A percentile compares a stretch with the other conserved stretches of the same genome.
Evolutionary conservation across 2,329 filamentous ascomycete species (phyloP).

Genomic region (Aspergillus candidus): DNA sequence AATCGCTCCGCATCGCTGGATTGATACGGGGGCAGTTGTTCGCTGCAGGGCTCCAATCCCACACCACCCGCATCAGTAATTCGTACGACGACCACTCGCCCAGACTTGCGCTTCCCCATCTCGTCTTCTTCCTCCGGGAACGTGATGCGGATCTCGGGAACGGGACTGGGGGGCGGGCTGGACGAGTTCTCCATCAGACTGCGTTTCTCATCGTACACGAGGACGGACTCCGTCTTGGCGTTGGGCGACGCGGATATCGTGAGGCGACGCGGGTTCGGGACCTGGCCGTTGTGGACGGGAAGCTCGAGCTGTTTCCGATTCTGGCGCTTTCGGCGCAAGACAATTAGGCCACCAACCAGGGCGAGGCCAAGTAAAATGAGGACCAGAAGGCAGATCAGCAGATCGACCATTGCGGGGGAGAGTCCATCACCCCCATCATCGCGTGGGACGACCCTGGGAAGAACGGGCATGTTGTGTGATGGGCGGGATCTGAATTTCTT

Average conservation of each 20-base stretch:
- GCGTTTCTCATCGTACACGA: conserved; percentile 74
- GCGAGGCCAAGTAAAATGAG: conserved; percentile 68
- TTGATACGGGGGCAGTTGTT: conserved; percentile 83
- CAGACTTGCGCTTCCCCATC: conserved; percentile 69
- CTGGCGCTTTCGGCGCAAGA: conserved; percentile 64
- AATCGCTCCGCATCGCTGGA: conserved; percentile 73
- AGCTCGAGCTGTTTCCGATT: conserved; percentile 47
- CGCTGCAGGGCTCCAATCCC: conserved; percentile 75
- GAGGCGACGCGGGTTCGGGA: conserved; percentile 47
- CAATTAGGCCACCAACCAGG: conserved; percentile 61
- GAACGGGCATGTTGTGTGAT: conserved; percentile 27
- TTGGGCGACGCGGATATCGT: conserved; percentile 49
- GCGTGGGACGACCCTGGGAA: conserved; percentile 47
- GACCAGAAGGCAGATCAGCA: conserved; percentile 72
- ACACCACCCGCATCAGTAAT: conserved; percentile 81
- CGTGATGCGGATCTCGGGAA: conserved; percentile 96
- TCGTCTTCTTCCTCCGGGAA: conserved; percentile 91
- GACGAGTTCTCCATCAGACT: conserved; percentile 69
- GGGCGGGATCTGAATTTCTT: conserved; percentile 2
- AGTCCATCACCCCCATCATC: conserved; percentile 44
- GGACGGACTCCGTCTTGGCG: conserved; percentile 61
- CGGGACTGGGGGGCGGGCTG: conserved; percentile 71
- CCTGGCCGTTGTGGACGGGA: conserved; percentile 62
- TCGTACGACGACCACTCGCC: conserved; percentile 83
- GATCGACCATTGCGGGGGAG: conserved; percentile 60